Percentiles rank a stretch among this genome's conserved stretches.
These are phyloP conservation scores for Microcos paniculata DNA, from an alignment of 345 rosid species.

Conservation along the genomic window DNA sequence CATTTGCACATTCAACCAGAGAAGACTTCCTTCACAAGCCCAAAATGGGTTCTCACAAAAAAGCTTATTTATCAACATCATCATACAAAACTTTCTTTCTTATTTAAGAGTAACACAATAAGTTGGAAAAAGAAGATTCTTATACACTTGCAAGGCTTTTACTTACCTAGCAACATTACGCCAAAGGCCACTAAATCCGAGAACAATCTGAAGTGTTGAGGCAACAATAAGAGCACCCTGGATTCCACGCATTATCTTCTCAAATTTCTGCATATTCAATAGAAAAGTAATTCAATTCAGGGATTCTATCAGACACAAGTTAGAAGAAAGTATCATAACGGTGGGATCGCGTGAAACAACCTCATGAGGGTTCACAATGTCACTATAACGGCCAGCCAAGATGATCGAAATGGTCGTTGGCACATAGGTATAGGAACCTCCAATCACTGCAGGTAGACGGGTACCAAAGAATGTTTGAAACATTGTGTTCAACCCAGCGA, in stretches of 20 bases:
- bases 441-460: slow-evolving; percentile 89
- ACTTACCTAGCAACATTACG: slow-evolving; percentile 88
- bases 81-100: background rate
- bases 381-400: slow-evolving; percentile 79
- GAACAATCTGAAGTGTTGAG: slow-evolving; percentile 84
- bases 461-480: slow-evolving; percentile 80
- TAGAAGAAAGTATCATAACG: background rate
- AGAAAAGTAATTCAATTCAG: slow-evolving; percentile 10
- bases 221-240: slow-evolving; percentile 95
- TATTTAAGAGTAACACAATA: background rate
- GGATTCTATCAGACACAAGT: background rate
- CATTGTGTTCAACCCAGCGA: slow-evolving; percentile 85
- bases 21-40: background rate
- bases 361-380: slow-evolving; percentile 83
- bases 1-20: background rate
- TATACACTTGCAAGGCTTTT: slow-evolving; percentile 3
- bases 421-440: slow-evolving; percentile 78
- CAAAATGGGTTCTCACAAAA: background rate
- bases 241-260: slow-evolving; percentile 83
- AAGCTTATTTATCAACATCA: background rate
- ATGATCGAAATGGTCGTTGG: slow-evolving; percentile 84
- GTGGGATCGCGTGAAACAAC: slow-evolving; percentile 31
- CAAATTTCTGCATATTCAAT: slow-evolving; percentile 60
- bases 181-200: slow-evolving; percentile 99
- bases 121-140: background rate